Evolutionary conservation across 371 early-diverging fungal genomes (phyloP).

Genomic region (Choanephora cucurbitarum): DNA sequence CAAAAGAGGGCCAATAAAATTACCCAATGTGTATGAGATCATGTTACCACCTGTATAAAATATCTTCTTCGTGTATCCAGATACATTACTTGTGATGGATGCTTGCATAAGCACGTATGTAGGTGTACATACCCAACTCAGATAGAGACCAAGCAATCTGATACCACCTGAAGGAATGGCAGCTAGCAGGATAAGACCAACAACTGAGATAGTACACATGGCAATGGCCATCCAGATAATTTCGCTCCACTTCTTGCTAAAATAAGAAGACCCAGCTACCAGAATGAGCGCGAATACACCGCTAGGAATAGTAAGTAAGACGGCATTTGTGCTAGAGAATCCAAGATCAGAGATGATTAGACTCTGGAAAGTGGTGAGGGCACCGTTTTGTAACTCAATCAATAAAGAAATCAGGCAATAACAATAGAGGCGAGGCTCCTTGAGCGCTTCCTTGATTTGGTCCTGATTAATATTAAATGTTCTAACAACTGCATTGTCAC

Average conservation of each 20-base stretch:
- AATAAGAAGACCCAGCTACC: neutral
- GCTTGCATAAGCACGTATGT: constrained; percentile 17
- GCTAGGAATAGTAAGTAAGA: constrained; percentile 17
- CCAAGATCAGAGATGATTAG: constrained; percentile 19
- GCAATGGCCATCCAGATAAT: constrained; percentile 14
- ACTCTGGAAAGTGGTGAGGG: constrained; percentile 19
- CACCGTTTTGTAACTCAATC: constrained; percentile 25
- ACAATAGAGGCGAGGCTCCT: constrained; percentile 19
- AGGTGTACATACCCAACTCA: constrained; percentile 4
- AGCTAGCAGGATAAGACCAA: constrained; percentile 10
- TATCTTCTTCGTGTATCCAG: constrained; percentile 34
- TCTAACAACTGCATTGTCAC: constrained; percentile 31
- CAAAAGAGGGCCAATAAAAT: constrained; percentile 24
- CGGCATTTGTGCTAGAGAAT: constrained; percentile 7
- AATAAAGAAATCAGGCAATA: constrained; percentile 21
- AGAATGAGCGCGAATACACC: constrained; percentile 11
- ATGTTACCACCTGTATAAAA: constrained; percentile 19
- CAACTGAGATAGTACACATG: neutral
- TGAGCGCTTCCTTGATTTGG: constrained; percentile 19
- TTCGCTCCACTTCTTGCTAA: constrained; percentile 14
- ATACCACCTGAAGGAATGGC: constrained; percentile 12
- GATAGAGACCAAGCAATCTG: constrained; percentile 22
- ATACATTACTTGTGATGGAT: constrained; percentile 20
- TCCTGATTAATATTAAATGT: constrained; percentile 9
- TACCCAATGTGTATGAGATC: constrained; percentile 25